Base-by-base conservation (phyloP, 75 land plant species). In the Sequoia sempervirens region DNA sequence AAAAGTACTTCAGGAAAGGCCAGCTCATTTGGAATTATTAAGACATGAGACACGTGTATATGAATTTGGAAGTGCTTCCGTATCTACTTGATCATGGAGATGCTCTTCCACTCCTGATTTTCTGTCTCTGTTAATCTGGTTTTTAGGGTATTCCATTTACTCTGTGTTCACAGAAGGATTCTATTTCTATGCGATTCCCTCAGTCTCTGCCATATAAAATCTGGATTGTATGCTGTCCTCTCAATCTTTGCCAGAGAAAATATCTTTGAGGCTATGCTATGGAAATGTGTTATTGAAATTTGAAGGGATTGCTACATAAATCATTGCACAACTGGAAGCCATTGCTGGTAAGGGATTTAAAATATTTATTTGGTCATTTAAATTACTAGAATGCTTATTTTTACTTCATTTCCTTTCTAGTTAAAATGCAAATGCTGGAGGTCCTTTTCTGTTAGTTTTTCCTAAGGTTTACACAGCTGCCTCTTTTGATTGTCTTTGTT, bases 21-120 rank as follows among this genome's bases (percentile, higher is more conserved):
- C 92, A 93, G 82, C 82, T 93, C 20, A 91, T 91, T 85, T 93
- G 94, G 92, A 93, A 93, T 85, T 89, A 93, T 80, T 93, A 86
- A 91, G 30, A 30, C 83, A 9, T 32, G 41, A 50, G 46, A 54
- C 80, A 61, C 66, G 5, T 61, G 78, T 38, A 38, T 61, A 61
- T 61, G 26, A 26, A 61, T 61, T 23, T 61, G 66, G n/a, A 26
- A 61, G 66, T 20, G 26, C 66, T 78, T 78, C 14, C 14, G n/a
- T 78, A 23, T 45, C 80, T 3, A 78, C 30, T n/a, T 43, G 32
- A 8, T 78, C 80, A 78, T 28, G 28, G 80, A 45, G 45, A 45
- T 23, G 46, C 45, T 41, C 11, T 41, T 41, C 6, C 70, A n/a
- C 11, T 66, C 17, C 11, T 66, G 70, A 66, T 66, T 26, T 66